Base-by-base conservation (phyloP, 2,329 filamentous ascomycete genomes). In the Trichoderma guizhouense region DNA sequence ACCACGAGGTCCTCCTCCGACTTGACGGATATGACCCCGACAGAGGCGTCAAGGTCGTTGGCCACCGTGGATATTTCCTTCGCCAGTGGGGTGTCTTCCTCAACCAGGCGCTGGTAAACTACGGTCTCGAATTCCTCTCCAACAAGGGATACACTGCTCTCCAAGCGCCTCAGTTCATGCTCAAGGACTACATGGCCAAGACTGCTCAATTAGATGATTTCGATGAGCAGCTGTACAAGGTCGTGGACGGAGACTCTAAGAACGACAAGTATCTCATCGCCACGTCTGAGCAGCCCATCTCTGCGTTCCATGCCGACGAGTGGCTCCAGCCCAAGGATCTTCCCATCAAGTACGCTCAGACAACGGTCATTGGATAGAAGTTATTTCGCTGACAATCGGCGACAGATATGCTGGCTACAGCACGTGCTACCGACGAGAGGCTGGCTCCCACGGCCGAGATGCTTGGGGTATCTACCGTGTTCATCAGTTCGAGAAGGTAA, bases 391-490 rank as follows among this genome's bases (percentile, higher is more conserved):
- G 21, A 73, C 24, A 3, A 36, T 5, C 11, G 3, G 5, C 91
- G 94, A 91, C 94, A 96, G 93, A 84, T 93, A 93, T 79, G 92
- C 94, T 57, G 96, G 96, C 8, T 98, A 95, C 85, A 95, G 91
- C 77, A 97, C 95, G 34, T 98, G 95, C 83, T 99, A 97, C 86
- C 89, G 96, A 76, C 95, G 97, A 83, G 96, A 99, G 82, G 96
- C 96, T 53, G 96, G 96, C 69, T 91, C 93, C 24, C 95, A 83
- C 74, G 83, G 94, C 34, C 92, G 94, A 80, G 94, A 99, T 81
- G 95, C 95, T 1, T 99, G 96, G 96, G 96, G 96, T 71, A 94
- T 98, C 74, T 99, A 98, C 88, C 92, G 96, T 75, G 95, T 98
- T 32, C 96, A 99, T 82, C 95, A 99, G 82, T 99, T 98, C 79